Conservation (phyloP, 2,329 filamentous ascomycete genomes). For the Macroventuria anomochaeta region DNA sequence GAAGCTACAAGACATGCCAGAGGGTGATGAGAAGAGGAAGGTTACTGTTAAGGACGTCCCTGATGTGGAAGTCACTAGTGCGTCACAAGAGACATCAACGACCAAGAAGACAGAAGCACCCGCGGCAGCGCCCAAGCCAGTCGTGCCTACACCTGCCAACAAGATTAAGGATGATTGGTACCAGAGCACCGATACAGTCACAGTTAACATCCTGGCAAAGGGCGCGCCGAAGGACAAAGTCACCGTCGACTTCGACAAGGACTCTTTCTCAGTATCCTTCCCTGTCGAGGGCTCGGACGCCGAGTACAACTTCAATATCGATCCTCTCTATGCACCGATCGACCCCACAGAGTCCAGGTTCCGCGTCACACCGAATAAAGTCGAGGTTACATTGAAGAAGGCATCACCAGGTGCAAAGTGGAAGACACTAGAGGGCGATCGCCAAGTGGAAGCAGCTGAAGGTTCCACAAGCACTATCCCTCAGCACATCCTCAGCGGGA, state of each 20-base stretch:
- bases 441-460: constrained; percentile 19
- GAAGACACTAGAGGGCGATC: constrained; percentile 61
- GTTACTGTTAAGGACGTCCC: constrained; percentile 59
- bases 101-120: constrained; percentile 6
- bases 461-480: constrained; percentile 22
- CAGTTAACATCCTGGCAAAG: constrained; percentile 70
- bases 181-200: constrained; percentile 66
- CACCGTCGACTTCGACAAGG: constrained; percentile 59
- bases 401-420: constrained; percentile 70
- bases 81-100: constrained; percentile 23
- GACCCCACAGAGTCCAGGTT: constrained; percentile 66
- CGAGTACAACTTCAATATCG: constrained; percentile 67
- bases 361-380: constrained; percentile 75
- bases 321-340: constrained; percentile 72
- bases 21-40: constrained; percentile 55
- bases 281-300: constrained; percentile 59
- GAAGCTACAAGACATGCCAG: constrained; percentile 58
- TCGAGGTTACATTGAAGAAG: constrained; percentile 79
- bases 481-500: constrained; percentile 26
- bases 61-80: constrained; percentile 53
- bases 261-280: constrained; percentile 64
- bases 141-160: constrained; percentile 54
- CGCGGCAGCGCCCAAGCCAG: constrained; percentile 29
- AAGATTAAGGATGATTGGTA: constrained; percentile 75
- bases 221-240: constrained; percentile 65